phyloP scores from a whole-genome alignment of 1,284 basidiomycete species.

The Chondrostereum purpureum region DNA sequence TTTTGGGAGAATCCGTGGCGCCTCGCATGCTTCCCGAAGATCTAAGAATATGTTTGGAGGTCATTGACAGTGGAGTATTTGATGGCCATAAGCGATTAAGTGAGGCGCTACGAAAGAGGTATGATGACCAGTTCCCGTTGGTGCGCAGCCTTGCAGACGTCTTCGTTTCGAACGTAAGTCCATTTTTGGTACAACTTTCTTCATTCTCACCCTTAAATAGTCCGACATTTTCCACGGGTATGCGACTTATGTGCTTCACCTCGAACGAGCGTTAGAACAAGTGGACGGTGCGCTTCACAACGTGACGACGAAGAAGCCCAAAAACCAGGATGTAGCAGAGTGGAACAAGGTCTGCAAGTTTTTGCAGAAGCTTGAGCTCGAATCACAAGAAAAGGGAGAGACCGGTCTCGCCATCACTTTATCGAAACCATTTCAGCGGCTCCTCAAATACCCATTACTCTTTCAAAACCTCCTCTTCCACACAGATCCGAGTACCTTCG shows the following conservation, averaged over 20 bases:
- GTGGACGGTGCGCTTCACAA: conserved; percentile 76
- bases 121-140: conserved; percentile 89
- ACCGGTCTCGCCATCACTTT: conserved; percentile 90
- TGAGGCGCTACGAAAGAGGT: conserved; percentile 77
- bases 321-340: conserved; percentile 73
- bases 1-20: conserved; percentile 48
- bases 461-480: conserved; percentile 97
- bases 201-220: conserved; percentile 36
- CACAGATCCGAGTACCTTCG: conserved; percentile 93
- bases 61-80: conserved; percentile 77
- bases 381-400: conserved; percentile 81
- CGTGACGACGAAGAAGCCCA: conserved; percentile 63
- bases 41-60: conserved; percentile 76
- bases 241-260: conserved; percentile 84
- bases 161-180: conserved; percentile 84
- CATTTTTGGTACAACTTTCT: conserved; percentile 10
- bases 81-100: conserved; percentile 82
- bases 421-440: conserved; percentile 93
- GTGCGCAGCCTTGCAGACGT: conserved; percentile 89
- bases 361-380: conserved; percentile 71
- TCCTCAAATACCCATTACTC: conserved; percentile 94
- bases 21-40: conserved; percentile 81
- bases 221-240: conserved; percentile 90
- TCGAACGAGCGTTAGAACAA: conserved; percentile 84
- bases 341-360: conserved; percentile 70